Conservation (phyloP, 768 basidiomycete species). For the Xerocomellus dryophilus region DNA sequence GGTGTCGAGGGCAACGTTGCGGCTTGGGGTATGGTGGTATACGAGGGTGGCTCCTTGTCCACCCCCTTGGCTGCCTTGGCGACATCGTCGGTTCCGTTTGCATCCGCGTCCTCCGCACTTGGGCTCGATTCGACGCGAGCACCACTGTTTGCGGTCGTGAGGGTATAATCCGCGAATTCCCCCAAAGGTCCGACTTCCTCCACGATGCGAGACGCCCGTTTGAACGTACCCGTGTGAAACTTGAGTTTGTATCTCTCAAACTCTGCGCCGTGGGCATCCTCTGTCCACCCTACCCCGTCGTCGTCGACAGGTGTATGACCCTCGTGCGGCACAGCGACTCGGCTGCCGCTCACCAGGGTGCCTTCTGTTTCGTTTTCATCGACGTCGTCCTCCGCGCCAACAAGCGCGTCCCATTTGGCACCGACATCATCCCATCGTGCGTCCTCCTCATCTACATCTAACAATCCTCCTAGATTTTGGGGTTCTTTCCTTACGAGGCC, state of each 20-base stretch:
- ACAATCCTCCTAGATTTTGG: slow-evolving; percentile 8
- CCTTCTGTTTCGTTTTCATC: slow-evolving; percentile 20
- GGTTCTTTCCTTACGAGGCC: slow-evolving; percentile 54
- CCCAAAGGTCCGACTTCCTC: slow-evolving; percentile 45
- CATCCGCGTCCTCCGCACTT: not conserved
- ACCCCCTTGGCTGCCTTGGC: slow-evolving; percentile 2
- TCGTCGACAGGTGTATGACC: not conserved
- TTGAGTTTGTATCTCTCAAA: slow-evolving; percentile 26
- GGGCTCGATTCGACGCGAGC: not conserved
- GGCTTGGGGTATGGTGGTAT: slow-evolving; percentile 3
- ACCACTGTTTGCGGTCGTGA: not conserved
- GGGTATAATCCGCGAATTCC: slow-evolving; percentile 37
- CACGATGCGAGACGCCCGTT: slow-evolving; percentile 23
- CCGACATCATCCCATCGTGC: slow-evolving; percentile 52
- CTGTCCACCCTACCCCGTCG: slow-evolving; percentile 54
- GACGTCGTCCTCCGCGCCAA: slow-evolving; percentile 27
- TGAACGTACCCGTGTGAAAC: slow-evolving; percentile 4
- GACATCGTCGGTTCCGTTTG: not conserved
- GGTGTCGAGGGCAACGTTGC: slow-evolving; percentile 1
- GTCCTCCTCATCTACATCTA: slow-evolving; percentile 31
- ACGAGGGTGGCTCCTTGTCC: slow-evolving; percentile 4
- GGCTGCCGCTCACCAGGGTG: not conserved
- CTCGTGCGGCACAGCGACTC: not conserved
- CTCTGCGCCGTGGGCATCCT: slow-evolving; percentile 40
- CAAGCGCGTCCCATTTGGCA: slow-evolving; percentile 51